A percentile compares a stretch with the other conserved stretches of the same genome.
Conservation (phyloP, 108 stramenopile genomes). For the Asterionellopsis glacialis region DNA sequence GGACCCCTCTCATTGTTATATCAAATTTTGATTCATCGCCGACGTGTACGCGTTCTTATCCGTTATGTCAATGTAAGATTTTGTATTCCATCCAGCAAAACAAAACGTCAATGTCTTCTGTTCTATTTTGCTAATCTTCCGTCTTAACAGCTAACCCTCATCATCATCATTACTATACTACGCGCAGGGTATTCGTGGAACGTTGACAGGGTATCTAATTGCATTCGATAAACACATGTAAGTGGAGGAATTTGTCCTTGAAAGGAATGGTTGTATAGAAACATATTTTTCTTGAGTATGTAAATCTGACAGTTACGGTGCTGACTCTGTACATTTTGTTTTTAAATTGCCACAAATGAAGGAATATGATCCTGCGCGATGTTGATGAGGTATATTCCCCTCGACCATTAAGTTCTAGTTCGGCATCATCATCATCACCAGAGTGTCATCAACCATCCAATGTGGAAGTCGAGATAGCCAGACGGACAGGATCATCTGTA, state of each 20-base stretch:
- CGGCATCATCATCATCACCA: constrained; percentile 15
- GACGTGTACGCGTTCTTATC: constrained; percentile 55
- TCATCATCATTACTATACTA: constrained; percentile 13
- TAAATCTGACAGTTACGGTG: no score
- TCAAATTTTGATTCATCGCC: constrained; percentile 32
- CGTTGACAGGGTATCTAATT: constrained; percentile 62
- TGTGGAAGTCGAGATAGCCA: constrained; percentile 23
- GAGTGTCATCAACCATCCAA: constrained; percentile 25
- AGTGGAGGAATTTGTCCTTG: no score
- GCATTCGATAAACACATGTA: constrained; percentile 76
- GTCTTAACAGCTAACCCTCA: no score
- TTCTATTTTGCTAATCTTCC: no score
- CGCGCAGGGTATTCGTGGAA: constrained; percentile 72
- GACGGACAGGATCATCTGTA: constrained; percentile 20
- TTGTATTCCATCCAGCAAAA: no score
- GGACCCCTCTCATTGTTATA: constrained; percentile 66
- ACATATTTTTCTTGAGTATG: no score
- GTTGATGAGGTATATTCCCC: constrained; percentile 72
- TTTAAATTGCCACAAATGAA: no score
- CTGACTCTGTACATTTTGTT: no score
- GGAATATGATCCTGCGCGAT: constrained; percentile 70
- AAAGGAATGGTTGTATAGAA: no score
- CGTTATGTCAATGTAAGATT: constrained; percentile 42
- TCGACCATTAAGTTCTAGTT: constrained; percentile 21
- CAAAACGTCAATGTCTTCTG: no score